phyloP scores from a whole-genome alignment of 2,329 filamentous ascomycete species.

The Exophiala sideris region DNA sequence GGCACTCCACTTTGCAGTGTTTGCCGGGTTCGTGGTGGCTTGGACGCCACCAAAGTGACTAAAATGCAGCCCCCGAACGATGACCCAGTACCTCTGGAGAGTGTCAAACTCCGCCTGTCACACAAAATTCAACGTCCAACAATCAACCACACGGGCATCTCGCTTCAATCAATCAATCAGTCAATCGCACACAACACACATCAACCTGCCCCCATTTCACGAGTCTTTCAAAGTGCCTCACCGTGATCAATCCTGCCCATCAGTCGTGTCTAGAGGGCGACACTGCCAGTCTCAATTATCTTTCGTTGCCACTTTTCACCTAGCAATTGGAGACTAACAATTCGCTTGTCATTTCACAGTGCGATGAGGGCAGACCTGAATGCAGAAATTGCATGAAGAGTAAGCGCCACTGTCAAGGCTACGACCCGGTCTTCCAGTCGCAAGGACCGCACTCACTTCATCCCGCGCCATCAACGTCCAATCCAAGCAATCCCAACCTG shows the following conservation, averaged over 20 bases:
- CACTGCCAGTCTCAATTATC: not conserved
- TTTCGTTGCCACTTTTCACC: not conserved
- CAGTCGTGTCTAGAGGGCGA: too few relatives aligned
- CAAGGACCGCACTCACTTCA: constrained; percentile 40
- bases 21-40: not conserved
- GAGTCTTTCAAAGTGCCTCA: too few relatives aligned
- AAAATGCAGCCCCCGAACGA: not conserved
- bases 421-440: constrained; percentile 71
- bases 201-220: not conserved
- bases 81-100: too few relatives aligned
- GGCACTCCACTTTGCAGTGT: not conserved
- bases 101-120: constrained; percentile 11
- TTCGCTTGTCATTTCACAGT: constrained; percentile 54
- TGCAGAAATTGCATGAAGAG: constrained; percentile 71
- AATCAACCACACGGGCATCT: not conserved
- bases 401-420: constrained; percentile 65
- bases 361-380: constrained; percentile 89
- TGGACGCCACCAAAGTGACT: not conserved
- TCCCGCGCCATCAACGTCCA: constrained; percentile 54
- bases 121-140: constrained; percentile 16
- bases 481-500: constrained; percentile 34
- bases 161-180: not conserved
- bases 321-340: constrained; percentile 11
- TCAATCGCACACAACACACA: constrained; percentile 10
- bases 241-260: too few relatives aligned